Base-by-base conservation (phyloP, 1,139 yeast genomes). In the Meyerozyma sp. region DNA sequence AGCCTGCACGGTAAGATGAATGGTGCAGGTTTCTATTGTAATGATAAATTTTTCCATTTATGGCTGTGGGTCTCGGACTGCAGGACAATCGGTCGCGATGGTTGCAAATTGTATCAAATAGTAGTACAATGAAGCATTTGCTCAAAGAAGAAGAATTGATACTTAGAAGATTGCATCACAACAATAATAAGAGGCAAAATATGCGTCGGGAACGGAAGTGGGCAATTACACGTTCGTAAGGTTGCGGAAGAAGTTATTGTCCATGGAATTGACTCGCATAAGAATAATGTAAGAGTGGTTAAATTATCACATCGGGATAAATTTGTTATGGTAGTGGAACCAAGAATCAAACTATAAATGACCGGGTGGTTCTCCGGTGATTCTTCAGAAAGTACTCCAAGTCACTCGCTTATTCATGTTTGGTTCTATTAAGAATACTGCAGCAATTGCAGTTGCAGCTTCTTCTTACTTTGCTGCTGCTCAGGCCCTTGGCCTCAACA, bases 391-490 rank as follows among this genome's bases (percentile, higher is more conserved):
- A 34, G 14, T 9, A 34, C 5, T 9, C 11, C 9, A 11, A 34
- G 37, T 34, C 37, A 34, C 26, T 34, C 37, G 37, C 37, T 34
- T 10, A 13, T 10, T 13, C 11, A 34, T 34, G 26, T 34, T 34
- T 13, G 37, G 37, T 18, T 34, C 37, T 4, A n/a, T 21, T 9
- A 5, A 16, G 2, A 34, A 34, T 8, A 10, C 37, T 16, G 37
- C 37, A 18, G 25, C 37, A 23, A 21, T 34, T 14, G 37, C 37
- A 10, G 37, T 34, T 11, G 37, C 37, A 34, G 37, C 37, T 21
- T 34, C 37, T 3, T 10, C 37, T 10, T 34, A 34, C 26, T 34
- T 34, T n/a, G 26, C 26, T 21, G 26, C 37, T 7, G 37, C 37
- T 9, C 16, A 18, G 13, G 37, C 37, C 14, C 26, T 34, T 7